Evolutionary conservation across 192 early-diverging fungal genomes (phyloP).

Genomic region (Coemansia sp.): DNA sequence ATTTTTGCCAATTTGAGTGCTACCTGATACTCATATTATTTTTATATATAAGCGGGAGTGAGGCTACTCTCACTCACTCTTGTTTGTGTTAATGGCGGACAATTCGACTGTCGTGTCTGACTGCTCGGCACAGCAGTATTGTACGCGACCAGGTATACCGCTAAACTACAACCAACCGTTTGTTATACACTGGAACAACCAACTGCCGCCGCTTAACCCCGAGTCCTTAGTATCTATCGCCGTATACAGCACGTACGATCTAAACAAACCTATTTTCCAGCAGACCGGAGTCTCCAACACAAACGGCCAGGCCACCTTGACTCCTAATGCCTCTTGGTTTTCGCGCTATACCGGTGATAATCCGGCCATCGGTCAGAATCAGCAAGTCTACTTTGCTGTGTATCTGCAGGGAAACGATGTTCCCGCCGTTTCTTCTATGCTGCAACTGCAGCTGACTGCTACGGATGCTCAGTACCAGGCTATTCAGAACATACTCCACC

Average conservation of each 20-base stretch:
- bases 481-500: conserved; percentile 36
- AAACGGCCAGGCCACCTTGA: conserved; percentile 31
- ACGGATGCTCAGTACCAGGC: conserved; percentile 34
- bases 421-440: conserved; percentile 29
- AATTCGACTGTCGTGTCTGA: conserved; percentile 23
- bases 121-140: conserved; percentile 40
- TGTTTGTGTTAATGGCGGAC: conserved; percentile 17
- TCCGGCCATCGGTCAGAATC: conserved; percentile 16
- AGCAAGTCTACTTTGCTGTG: conserved; percentile 37
- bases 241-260: conserved; percentile 45
- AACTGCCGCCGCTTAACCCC: conserved; percentile 35
- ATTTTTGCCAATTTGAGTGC: background rate
- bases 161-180: conserved; percentile 33
- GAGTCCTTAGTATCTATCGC: conserved; percentile 27
- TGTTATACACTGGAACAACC: conserved; percentile 47
- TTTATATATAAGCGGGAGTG: background rate
- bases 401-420: conserved; percentile 47
- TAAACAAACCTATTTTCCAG: conserved; percentile 21
- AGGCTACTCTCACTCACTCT: conserved; percentile 7
- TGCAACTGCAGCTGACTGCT: conserved; percentile 38
- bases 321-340: conserved; percentile 35
- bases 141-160: conserved; percentile 17
- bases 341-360: conserved; percentile 36
- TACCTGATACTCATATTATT: conserved; percentile 2
- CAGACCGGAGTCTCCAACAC: conserved; percentile 15